These are phyloP conservation scores for Peronospora tabacina DNA, from an alignment of 352 stramenopile species.

Conservation along the genomic window DNA sequence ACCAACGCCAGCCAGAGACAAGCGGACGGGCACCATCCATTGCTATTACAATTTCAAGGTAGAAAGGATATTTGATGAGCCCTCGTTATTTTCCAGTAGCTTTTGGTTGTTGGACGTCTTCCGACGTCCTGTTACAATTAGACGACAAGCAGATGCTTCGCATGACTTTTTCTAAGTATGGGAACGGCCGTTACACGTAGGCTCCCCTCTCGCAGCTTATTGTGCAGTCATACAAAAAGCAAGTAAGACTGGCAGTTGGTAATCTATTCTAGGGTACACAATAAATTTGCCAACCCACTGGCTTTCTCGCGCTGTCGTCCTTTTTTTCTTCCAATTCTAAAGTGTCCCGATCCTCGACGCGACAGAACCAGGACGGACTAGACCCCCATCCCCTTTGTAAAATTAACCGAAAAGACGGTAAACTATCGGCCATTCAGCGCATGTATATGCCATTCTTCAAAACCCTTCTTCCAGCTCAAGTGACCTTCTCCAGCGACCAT, in stretches of 20 bases:
- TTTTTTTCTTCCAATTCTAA: constrained; percentile 5
- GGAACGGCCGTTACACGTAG: constrained; percentile 5
- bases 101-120: constrained; percentile 8
- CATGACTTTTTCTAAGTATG: constrained; percentile 12
- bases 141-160: constrained; percentile 13
- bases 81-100: no score
- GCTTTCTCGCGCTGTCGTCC: constrained; percentile 14
- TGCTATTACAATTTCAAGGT: no score
- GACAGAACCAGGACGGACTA: background rate
- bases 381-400: constrained; percentile 8
- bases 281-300: constrained; percentile 20
- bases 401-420: constrained; percentile 14
- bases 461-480: constrained; percentile 21
- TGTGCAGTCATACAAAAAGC: constrained; percentile 7
- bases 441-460: constrained; percentile 32
- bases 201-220: constrained; percentile 3
- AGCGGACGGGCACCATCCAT: no score
- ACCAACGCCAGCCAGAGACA: no score
- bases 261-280: constrained; percentile 14
- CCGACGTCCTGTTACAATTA: constrained; percentile 23
- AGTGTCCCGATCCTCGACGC: background rate
- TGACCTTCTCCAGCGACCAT: constrained; percentile 6
- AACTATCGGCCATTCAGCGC: background rate
- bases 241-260: constrained; percentile 10
- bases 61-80: no score